Percentiles rank a stretch among this genome's conserved stretches.
Conservation (phyloP, 164 flowering plant genomes). For the Kingdonia uniflora region DNA sequence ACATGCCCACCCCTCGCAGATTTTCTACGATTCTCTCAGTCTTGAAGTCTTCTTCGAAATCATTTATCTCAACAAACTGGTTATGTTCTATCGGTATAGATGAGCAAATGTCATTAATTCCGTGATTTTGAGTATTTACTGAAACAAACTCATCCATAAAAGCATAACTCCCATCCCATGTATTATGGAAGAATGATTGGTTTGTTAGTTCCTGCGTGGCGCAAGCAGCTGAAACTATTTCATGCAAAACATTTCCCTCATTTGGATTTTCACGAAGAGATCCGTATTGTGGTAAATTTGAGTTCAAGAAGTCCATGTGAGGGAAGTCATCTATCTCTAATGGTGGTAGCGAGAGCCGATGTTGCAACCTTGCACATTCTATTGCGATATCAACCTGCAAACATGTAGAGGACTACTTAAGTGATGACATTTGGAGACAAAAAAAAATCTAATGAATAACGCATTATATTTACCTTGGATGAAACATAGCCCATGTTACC, state of each 20-base stretch:
- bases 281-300: slow-evolving; percentile 18
- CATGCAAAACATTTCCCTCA: slow-evolving; percentile 40
- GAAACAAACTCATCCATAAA: slow-evolving; percentile 26
- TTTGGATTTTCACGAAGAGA: slow-evolving; percentile 10
- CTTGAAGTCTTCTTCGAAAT: slow-evolving; percentile 29
- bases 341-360: slow-evolving; percentile 55
- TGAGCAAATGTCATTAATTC: slow-evolving; percentile 14
- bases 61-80: slow-evolving; percentile 34
- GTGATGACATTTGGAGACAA: too few species aligned
- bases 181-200: slow-evolving; percentile 17
- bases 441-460: too few species aligned
- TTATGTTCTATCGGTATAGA: slow-evolving; percentile 12
- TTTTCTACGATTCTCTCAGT: slow-evolving; percentile 42
- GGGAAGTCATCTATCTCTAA: slow-evolving; percentile 55
- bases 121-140: slow-evolving; percentile 1
- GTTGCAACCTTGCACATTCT: slow-evolving; percentile 77
- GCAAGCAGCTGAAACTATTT: slow-evolving; percentile 62
- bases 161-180: slow-evolving; percentile 28
- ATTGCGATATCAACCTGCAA: slow-evolving; percentile 65
- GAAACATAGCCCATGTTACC: slow-evolving; percentile 31
- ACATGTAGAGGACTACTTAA: not conserved
- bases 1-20: slow-evolving; percentile 69
- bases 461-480: slow-evolving; percentile 32
- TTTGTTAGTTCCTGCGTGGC: slow-evolving; percentile 45
- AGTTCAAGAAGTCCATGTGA: slow-evolving; percentile 18